phyloP scores from a whole-genome alignment of 305 asterid species.

The Petunia hybrid region DNA sequence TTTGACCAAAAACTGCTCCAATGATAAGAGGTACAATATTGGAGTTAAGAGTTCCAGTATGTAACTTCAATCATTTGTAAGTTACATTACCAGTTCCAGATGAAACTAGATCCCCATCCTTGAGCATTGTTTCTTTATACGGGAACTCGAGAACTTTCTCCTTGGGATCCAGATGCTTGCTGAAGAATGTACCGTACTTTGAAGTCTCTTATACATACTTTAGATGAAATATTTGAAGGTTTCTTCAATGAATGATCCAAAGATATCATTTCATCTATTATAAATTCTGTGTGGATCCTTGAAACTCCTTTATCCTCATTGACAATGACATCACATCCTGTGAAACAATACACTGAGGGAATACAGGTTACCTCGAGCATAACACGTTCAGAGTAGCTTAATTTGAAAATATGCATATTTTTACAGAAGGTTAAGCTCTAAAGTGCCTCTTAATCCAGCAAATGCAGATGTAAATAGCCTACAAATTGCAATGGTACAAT shows the following conservation, averaged over 20 bases:
- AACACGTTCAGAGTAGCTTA: no score
- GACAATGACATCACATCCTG: conserved; percentile 87
- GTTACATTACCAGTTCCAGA: conserved; percentile 94
- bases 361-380: background rate
- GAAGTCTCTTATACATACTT: conserved; percentile 86
- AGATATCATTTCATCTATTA: conserved; percentile 81
- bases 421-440: background rate
- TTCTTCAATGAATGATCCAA: conserved; percentile 55
- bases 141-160: conserved; percentile 84
- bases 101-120: conserved; percentile 79
- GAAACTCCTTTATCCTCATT: conserved; percentile 94
- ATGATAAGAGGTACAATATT: conserved; percentile 6
- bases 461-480: background rate
- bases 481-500: background rate
- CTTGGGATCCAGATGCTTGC: conserved; percentile 51
- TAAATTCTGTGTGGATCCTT: conserved; percentile 92
- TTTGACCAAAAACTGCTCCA: background rate
- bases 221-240: conserved; percentile 52
- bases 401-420: no score
- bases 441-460: background rate
- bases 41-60: conserved; percentile 7
- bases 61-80: conserved; percentile 63
- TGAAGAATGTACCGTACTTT: conserved; percentile 86
- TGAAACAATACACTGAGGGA: conserved; percentile 32
- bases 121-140: conserved; percentile 64